These are phyloP conservation scores for Penicillium griseofulvum DNA, from an alignment of 2,329 filamentous ascomycete species.

Conservation along the genomic window DNA sequence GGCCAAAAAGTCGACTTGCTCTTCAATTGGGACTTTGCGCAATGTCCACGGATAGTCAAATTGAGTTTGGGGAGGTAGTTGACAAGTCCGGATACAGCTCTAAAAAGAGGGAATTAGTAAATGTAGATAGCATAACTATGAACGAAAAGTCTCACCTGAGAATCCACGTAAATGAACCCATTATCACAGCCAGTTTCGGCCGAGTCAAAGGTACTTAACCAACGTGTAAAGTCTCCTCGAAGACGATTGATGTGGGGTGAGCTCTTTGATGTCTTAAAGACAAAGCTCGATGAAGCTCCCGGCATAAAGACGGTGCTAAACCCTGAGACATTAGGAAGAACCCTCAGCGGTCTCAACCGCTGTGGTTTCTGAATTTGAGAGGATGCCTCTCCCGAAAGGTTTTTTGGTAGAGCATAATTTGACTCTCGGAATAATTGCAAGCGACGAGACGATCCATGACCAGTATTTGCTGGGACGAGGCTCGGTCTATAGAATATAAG, in stretches of 20 bases:
- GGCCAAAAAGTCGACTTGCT: constrained; percentile 69
- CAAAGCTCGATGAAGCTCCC: constrained; percentile 73
- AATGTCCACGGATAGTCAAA: constrained; percentile 76
- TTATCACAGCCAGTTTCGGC: constrained; percentile 65
- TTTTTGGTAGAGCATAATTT: constrained; percentile 65
- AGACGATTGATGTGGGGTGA: constrained; percentile 72
- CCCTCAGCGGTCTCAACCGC: constrained; percentile 46
- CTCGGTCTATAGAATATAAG: constrained; percentile 85
- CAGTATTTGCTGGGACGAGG: constrained; percentile 37
- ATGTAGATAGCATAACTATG: background rate
- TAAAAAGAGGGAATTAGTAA: constrained; percentile 33
- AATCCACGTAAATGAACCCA: constrained; percentile 81
- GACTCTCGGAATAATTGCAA: constrained; percentile 74
- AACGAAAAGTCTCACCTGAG: constrained; percentile 38
- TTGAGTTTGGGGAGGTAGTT: constrained; percentile 65
- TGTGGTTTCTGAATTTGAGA: constrained; percentile 26
- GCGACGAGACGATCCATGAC: constrained; percentile 21
- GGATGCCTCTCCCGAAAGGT: constrained; percentile 52
- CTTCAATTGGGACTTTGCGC: constrained; percentile 66
- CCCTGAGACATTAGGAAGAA: constrained; percentile 59
- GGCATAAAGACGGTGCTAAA: constrained; percentile 81
- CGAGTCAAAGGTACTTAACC: constrained; percentile 72
- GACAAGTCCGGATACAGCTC: constrained; percentile 70
- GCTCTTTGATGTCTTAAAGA: constrained; percentile 78
- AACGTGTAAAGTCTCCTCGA: constrained; percentile 64